Evolutionary conservation across 2,329 filamentous ascomycete species (phyloP).

Genomic region (Pestalotiopsis sp.): DNA sequence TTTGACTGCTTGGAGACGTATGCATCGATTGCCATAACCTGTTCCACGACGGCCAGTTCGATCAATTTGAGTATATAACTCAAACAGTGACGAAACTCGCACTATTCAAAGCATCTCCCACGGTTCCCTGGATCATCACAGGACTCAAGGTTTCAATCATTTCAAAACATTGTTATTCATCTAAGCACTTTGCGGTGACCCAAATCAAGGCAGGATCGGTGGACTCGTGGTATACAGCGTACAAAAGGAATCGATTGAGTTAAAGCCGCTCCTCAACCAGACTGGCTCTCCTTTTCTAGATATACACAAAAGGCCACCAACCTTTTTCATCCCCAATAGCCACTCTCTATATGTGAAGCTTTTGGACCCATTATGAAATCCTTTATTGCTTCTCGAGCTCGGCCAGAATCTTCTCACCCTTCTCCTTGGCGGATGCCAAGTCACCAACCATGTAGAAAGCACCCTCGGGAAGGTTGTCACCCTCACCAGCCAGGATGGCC

Average conservation of each 20-base stretch:
- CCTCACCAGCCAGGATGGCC: conserved; percentile 92
- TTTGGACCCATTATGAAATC: conserved; percentile 13
- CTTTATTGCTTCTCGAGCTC: conserved; percentile 74
- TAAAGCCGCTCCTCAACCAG: conserved; percentile 50
- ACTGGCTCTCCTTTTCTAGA: conserved; percentile 51
- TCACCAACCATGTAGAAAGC: conserved; percentile 98
- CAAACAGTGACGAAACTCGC: too few relatives aligned
- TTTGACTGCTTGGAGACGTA: too few relatives aligned
- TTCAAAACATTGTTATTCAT: neutral
- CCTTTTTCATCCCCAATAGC: conserved; percentile 30
- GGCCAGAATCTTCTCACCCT: conserved; percentile 99
- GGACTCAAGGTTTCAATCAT: neutral
- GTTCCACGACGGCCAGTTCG: too few relatives aligned
- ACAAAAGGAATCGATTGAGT: conserved; percentile 62
- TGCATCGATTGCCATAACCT: too few relatives aligned
- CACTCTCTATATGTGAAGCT: conserved; percentile 32
- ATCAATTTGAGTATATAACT: too few relatives aligned
- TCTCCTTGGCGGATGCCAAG: conserved; percentile 86
- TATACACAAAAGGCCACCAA: conserved; percentile 55
- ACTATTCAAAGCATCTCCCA: too few relatives aligned
- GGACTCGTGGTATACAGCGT: conserved; percentile 64
- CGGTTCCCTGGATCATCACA: too few relatives aligned
- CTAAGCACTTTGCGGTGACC: neutral
- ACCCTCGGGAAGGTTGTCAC: conserved; percentile 93
- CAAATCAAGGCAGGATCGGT: conserved; percentile 45